Evolutionary conservation across 176 grass and related monocot species (phyloP).

Genomic region (Aegilops tauschii): DNA sequence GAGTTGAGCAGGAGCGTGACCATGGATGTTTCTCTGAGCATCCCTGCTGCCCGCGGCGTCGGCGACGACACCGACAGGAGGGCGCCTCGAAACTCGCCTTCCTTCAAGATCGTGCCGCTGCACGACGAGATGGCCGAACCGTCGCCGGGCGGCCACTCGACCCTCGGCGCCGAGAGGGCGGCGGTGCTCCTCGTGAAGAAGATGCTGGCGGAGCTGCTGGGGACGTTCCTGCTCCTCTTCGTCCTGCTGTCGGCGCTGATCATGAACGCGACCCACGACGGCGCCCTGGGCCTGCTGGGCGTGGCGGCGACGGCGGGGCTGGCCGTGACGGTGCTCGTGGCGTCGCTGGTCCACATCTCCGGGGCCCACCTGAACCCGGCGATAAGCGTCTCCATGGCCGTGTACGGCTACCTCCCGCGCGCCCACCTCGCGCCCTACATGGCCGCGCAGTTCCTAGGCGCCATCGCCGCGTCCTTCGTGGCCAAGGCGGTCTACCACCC

Average conservation of each 20-base stretch:
- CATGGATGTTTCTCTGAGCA: constrained; percentile 25
- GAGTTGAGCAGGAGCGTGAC: not conserved
- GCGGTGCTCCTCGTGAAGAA: constrained; percentile 1
- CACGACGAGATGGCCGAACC: not conserved
- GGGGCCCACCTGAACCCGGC: constrained; percentile 64
- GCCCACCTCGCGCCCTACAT: constrained; percentile 48
- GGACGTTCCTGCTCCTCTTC: constrained; percentile 71
- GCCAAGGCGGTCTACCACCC: constrained; percentile 47
- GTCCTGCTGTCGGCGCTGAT: constrained; percentile 45
- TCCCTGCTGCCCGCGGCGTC: not conserved
- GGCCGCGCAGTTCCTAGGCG: constrained; percentile 38
- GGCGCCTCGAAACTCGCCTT: not conserved
- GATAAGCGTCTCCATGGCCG: constrained; percentile 44
- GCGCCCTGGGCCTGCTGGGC: constrained; percentile 36
- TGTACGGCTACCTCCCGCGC: constrained; percentile 41
- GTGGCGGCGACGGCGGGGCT: constrained; percentile 18
- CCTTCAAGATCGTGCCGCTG: not conserved
- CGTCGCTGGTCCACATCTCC: constrained; percentile 55
- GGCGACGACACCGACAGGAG: too few species aligned
- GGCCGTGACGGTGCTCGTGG: constrained; percentile 33
- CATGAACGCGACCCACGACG: constrained; percentile 33
- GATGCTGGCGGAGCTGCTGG: constrained; percentile 52
- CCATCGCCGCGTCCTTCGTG: constrained; percentile 39
- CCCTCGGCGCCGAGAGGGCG: not conserved
- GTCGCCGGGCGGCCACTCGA: not conserved